phyloP scores from a whole-genome alignment of 768 basidiomycete species.

The Rhodosporidiobolus sp. region DNA sequence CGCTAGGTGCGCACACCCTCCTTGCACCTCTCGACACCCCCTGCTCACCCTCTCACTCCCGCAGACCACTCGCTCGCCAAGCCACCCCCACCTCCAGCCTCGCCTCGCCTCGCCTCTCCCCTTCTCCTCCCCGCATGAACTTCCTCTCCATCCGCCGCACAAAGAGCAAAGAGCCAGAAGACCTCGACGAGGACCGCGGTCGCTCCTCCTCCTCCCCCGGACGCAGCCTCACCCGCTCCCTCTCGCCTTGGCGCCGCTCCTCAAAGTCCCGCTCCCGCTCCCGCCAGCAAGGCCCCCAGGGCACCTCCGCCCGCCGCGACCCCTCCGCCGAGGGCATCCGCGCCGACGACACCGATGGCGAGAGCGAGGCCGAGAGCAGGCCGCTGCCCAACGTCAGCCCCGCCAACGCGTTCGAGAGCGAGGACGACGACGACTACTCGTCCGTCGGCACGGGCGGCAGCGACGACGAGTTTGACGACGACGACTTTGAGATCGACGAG shows the following conservation, averaged over 20 bases:
- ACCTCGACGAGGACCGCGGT: slow-evolving; percentile 12
- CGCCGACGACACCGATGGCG: slow-evolving; percentile 28
- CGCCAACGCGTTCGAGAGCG: slow-evolving; percentile 31
- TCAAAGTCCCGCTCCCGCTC: slow-evolving; percentile 14
- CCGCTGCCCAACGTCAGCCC: slow-evolving; percentile 29
- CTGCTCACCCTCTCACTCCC: not conserved
- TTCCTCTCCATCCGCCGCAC: slow-evolving; percentile 28
- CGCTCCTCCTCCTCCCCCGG: slow-evolving; percentile 8
- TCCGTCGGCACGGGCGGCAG: not conserved
- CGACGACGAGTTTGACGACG: slow-evolving; percentile 15
- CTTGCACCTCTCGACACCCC: not conserved
- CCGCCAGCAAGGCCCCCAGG: not conserved
- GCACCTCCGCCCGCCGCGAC: slow-evolving; percentile 7
- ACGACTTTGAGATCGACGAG: slow-evolving; percentile 24
- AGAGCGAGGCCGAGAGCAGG: slow-evolving; percentile 27
- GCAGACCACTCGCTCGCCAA: too few relatives aligned
- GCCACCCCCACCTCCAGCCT: too few relatives aligned
- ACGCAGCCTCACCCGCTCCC: slow-evolving; percentile 26
- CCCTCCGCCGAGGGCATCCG: slow-evolving; percentile 30
- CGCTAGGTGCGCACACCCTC: not conserved
- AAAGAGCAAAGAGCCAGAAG: slow-evolving; percentile 1
- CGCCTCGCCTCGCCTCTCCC: not conserved
- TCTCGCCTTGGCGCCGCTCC: slow-evolving; percentile 31
- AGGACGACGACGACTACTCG: slow-evolving; percentile 13
- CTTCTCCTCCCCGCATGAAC: slow-evolving; percentile 8